Conservation (phyloP, 495 filamentous ascomycete genomes). For the Aspergillus wentii region DNA sequence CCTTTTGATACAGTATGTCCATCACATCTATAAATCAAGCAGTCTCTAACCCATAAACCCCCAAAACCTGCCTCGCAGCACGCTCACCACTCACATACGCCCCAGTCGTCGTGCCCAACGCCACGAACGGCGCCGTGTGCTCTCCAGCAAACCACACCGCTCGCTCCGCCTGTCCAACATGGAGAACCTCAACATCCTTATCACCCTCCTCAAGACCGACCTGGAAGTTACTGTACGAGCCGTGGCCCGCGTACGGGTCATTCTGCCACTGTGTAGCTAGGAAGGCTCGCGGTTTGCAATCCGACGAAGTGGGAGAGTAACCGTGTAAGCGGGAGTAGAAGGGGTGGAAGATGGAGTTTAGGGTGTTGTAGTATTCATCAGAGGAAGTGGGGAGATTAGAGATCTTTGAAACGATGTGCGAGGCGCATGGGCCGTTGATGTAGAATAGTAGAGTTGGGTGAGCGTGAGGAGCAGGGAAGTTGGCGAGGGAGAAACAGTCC, state of each 20-base stretch:
- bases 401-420: slow-evolving; percentile 45
- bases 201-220: slow-evolving; percentile 64
- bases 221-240: slow-evolving; percentile 90
- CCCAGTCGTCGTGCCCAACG: slow-evolving; percentile 79
- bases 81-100: slow-evolving; percentile 91
- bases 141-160: slow-evolving; percentile 91
- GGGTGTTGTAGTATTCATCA: slow-evolving; percentile 21
- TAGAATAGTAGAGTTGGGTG: slow-evolving; percentile 95
- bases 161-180: slow-evolving; percentile 57
- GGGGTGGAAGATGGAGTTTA: slow-evolving; percentile 43
- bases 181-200: slow-evolving; percentile 66
- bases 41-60: slow-evolving; percentile 24
- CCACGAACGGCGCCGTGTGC: slow-evolving; percentile 88
- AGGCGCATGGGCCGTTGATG: slow-evolving; percentile 61
- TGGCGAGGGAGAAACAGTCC: slow-evolving; percentile 72
- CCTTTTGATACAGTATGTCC: too few relatives aligned
- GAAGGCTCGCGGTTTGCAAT: slow-evolving; percentile 59
- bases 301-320: slow-evolving; percentile 45
- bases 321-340: slow-evolving; percentile 72
- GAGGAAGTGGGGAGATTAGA: slow-evolving; percentile 18
- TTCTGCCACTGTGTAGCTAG: slow-evolving; percentile 75
- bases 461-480: slow-evolving; percentile 51
- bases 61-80: slow-evolving; percentile 61
- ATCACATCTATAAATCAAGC: too few relatives aligned
- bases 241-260: slow-evolving; percentile 80